Percentiles rank a stretch among this genome's conserved stretches.
Evolutionary conservation across 2,329 filamentous ascomycete species (phyloP).

Genomic region (Botrytis hyacinthi): DNA sequence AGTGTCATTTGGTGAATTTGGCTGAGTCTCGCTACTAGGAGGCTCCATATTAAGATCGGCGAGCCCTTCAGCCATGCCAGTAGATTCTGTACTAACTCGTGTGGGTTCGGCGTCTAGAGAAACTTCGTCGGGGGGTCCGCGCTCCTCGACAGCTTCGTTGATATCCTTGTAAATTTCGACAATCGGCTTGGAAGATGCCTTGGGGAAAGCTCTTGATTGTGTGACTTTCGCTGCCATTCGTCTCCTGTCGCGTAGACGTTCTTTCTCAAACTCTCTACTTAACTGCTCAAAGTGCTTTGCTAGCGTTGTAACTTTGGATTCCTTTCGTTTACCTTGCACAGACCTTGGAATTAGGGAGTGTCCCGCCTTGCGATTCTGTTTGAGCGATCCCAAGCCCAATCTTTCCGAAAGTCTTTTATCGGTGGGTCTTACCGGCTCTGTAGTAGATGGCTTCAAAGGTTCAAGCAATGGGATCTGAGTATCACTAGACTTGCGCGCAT

Average conservation of each 20-base stretch:
- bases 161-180: constrained; percentile 96
- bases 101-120: constrained; percentile 32
- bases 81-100: constrained; percentile 36
- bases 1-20: constrained; percentile 36
- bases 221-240: constrained; percentile 75
- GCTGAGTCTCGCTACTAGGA: constrained; percentile 23
- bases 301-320: constrained; percentile 82
- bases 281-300: constrained; percentile 96
- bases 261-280: constrained; percentile 85
- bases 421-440: constrained; percentile 34
- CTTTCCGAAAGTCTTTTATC: constrained; percentile 77
- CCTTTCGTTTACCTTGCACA: constrained; percentile 66
- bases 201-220: constrained; percentile 76
- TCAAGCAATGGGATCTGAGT: constrained; percentile 28
- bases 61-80: constrained; percentile 37
- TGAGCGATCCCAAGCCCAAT: constrained; percentile 64
- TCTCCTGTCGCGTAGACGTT: constrained; percentile 80
- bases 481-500: constrained; percentile 27
- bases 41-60: constrained; percentile 32
- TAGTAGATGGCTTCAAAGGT: constrained; percentile 29
- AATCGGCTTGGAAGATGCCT: constrained; percentile 90
- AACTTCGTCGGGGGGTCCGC: constrained; percentile 61
- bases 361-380: constrained; percentile 53
- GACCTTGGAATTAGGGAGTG: constrained; percentile 88
- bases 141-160: constrained; percentile 85